Evolutionary conservation across 345 rosid species (phyloP), one percentile per base, ranked within the genome.

Genomic region (Euphorbia tirucalli): DNA sequence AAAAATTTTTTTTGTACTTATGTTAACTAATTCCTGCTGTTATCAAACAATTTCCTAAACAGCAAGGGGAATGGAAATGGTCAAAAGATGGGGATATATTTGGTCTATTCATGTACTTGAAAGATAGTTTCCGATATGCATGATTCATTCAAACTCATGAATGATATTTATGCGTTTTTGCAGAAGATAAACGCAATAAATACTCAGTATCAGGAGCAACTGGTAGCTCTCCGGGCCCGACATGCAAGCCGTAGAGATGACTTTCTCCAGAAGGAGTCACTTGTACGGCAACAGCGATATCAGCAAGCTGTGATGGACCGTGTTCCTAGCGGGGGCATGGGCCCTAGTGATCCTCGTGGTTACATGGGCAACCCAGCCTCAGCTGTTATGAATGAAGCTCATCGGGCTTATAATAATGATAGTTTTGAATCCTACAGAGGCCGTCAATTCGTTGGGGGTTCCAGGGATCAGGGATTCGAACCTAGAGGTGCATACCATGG

Each of bases 121-220:
- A 2, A 2, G 37, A 32, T 32, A 32, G 37, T 32, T 32, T 32
- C n/a, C n/a, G n/a, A n/a, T n/a, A n/a, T n/a, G n/a, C 5, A 32
- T 32, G 37, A 32, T n/a, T 32, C 37, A 32, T 32, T 44, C 49
- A 10, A 44, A 44, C 49, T 44, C 49, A 44, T 44, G 10, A 44
- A 44, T 49, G 54, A 14, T 49, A 18, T 49, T 49, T 49, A 49
- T 49, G 54, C 54, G 15, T 49, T 11, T 39, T 56, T 78, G 54
- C 90, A 93, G 98, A 93, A 84, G 80, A 74, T 93, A 82, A 88
- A 81, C 71, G 77, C 87, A 37, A 90, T 93, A 61, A 89, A 84
- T 74, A 73, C 83, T 64, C 91, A 81, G 74, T 85, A 89, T 58
- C 87, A 84, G 80, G 94, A 90, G 71, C 88, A 89, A 70, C 82